Base-by-base conservation (phyloP, 2,329 filamentous ascomycete genomes). In the Trichoderma sp. region DNA sequence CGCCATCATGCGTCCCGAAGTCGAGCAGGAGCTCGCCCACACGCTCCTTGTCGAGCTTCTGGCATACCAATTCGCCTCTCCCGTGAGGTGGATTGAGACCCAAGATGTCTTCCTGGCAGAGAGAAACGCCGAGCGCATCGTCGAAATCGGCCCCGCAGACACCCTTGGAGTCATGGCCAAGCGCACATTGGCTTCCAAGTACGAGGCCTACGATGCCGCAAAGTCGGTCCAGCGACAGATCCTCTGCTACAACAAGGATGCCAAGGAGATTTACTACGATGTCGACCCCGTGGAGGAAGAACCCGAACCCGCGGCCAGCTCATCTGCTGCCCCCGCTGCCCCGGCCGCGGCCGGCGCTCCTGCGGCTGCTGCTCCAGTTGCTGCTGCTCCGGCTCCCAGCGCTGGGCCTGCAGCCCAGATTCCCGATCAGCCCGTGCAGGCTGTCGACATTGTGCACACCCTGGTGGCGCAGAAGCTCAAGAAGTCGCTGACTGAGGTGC, bases 241-340 rank as follows among this genome's bases (percentile, higher is more conserved):
- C 76, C 87, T 99, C 65, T 98, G 95, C 84, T 99, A 98, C 83
- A 98, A 97, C 84, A 99, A 99, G 80, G 95, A 99, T 75, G 91
- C 93, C 64, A 98, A 97, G 78, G 95, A 99, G 79, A 99, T 99
- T 70, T 99, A 99, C 83, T 99, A 99, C 79, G 94, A 97, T 76
- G 93, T 96, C 51, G 95, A 99, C 74, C 95, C 95, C 0, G 83
- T 96, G 34, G 92, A 96, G 74, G 95, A 99, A 65, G 95, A 98
- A 78, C 85, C 90, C 54, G 90, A 90, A 74, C 81, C 88, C 1
- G 77, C 82, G 61, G 75, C 81, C 41, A 63, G 59, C 50, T 60
- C 65, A 50, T 60, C 61, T 14, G 21, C 28, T 30, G 65, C 65
- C 28, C 55, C 62, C 43, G 21, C 65, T 19, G 45, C 41, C 7